Base-by-base conservation (phyloP, 768 basidiomycete genomes). In the Pholiota conissans region DNA sequence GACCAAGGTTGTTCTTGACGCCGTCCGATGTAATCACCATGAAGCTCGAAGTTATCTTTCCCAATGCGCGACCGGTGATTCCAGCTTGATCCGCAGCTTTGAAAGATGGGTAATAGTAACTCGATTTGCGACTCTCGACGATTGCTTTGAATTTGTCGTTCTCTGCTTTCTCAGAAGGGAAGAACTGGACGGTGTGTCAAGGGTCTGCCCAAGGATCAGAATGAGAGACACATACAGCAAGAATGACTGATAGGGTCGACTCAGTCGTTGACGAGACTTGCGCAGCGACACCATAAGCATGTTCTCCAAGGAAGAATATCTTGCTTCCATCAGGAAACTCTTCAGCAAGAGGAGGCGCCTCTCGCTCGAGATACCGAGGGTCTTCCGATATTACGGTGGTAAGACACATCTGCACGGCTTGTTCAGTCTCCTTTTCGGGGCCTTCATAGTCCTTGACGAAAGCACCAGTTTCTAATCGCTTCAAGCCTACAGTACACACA, bases 401-500 rank as follows among this genome's bases (percentile, higher is more conserved):
- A 14, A 98, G 82, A 24, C 86, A 83, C 79, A 97, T 85, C 73
- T 99, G 97, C 2, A 93, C 81, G 2, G 94, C 93, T 56, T 90
- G 87, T 60, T 95, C 93, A 13, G 81, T 77, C 71, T 96, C 93
- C 65, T 91, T 93, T 16, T 93, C 86, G 0, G 76, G 69, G 0
- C 76, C 86, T 63, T 97, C 95, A 67, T 96, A 98, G 64, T 98
- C 95, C 72, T 98, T 99, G 54, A 97, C 85, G 58, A 98, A 82
- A 3, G 96, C 91, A 7, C 97, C 97, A 5, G 83, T 82, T 60
- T 97, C 94, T 28, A 95, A 71, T 11, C 93, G 86, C 69, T 90
- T 95, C 65, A 99, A 73, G n/a, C 96, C 95, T 95, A 59, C 30
- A 52, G 35, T 13, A 27, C 34, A 64, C 30, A 32, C 7, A 32